Base-by-base conservation (phyloP, 768 basidiomycete species). In the Strobilomyces confusus region DNA sequence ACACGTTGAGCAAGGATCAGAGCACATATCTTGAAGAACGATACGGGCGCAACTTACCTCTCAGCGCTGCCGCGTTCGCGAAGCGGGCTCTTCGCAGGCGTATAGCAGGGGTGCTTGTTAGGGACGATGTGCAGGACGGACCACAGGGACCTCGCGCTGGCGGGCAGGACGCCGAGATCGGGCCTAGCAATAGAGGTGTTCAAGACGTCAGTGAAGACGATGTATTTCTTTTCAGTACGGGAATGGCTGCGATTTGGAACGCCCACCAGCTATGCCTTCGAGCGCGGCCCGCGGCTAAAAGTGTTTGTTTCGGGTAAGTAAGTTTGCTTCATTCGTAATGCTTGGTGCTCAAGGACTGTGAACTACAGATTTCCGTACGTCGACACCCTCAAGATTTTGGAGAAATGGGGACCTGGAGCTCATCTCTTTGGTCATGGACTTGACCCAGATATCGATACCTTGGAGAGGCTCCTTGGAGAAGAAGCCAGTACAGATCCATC, bases 351-450 rank as follows among this genome's bases (percentile, higher is more conserved):
- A 58, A 23, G 4, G 25, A 20, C 5, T 22, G 30, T 20, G 44
- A 22, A 4, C 9, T 22, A 6, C 58, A 97, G 95, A 15, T 99
- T 98, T 70, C 87, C 94, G 0, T 99, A 98, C 68, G 91, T 84
- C 9, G 95, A 98, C 65, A 98, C 95, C 5, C 80, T 95, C 54
- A 98, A 98, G 69, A 81, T 95, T 37, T 76, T 98, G 2, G 77
- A 94, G 61, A 98, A 99, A 71, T 98, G 94, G 93, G 95, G 95
- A 1, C 91, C 90, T 3, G 95, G 95, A 2, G 92, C 86, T 58
- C 79, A 92, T 66, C 95, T 98, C 75, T 78, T 92, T 42, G 95
- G 93, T 7, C 75, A 81, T 55, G 95, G 95, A 0, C 69, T 86
- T 9, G 84, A 91, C 52, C 68, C 77, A 15, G 91, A 93, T 52